A percentile compares a stretch with the other conserved stretches of the same genome.
Evolutionary conservation across 768 basidiomycete genomes (phyloP).

Genomic region (Suillus brevipes): DNA sequence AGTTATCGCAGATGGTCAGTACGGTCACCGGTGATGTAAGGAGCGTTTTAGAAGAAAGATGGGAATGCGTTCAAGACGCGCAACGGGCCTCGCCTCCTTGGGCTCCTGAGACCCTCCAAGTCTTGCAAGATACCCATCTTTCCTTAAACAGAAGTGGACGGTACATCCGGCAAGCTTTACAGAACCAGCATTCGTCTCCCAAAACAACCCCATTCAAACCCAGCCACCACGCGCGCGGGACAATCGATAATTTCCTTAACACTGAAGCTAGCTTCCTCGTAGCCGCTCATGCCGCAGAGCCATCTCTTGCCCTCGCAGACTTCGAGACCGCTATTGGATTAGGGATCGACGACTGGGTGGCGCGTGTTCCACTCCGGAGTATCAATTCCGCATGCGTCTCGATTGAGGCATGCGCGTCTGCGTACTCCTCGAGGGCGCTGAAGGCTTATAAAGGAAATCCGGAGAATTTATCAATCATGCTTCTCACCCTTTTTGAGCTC

Average conservation of each 20-base stretch:
- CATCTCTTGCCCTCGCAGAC: slow-evolving; percentile 31
- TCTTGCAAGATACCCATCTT: slow-evolving; percentile 32
- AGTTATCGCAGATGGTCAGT: slow-evolving; percentile 15
- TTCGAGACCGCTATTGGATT: slow-evolving; percentile 36
- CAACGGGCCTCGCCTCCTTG: slow-evolving; percentile 32
- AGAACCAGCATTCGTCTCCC: not conserved
- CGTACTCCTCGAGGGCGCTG: slow-evolving; percentile 30
- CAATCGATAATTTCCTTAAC: slow-evolving; percentile 22
- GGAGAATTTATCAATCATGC: slow-evolving; percentile 42
- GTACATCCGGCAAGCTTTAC: slow-evolving; percentile 29
- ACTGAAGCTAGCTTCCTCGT: slow-evolving; percentile 14
- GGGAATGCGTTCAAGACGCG: slow-evolving; percentile 32
- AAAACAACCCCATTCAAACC: slow-evolving; percentile 3
- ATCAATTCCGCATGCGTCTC: slow-evolving; percentile 16
- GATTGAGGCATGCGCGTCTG: slow-evolving; percentile 25
- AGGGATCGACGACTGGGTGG: slow-evolving; percentile 38
- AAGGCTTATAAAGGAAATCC: slow-evolving; percentile 34
- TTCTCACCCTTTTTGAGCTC: slow-evolving; percentile 39
- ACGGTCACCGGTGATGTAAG: slow-evolving; percentile 18
- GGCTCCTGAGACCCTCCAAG: slow-evolving; percentile 29
- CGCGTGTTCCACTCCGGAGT: slow-evolving; percentile 3
- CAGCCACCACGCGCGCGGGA: slow-evolving; percentile 10
- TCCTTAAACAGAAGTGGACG: slow-evolving; percentile 31
- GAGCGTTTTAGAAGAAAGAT: slow-evolving; percentile 33
- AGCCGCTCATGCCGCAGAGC: slow-evolving; percentile 13